Base-by-base conservation (phyloP, 1,284 basidiomycete species). In the Gymnopus androsaceus region DNA sequence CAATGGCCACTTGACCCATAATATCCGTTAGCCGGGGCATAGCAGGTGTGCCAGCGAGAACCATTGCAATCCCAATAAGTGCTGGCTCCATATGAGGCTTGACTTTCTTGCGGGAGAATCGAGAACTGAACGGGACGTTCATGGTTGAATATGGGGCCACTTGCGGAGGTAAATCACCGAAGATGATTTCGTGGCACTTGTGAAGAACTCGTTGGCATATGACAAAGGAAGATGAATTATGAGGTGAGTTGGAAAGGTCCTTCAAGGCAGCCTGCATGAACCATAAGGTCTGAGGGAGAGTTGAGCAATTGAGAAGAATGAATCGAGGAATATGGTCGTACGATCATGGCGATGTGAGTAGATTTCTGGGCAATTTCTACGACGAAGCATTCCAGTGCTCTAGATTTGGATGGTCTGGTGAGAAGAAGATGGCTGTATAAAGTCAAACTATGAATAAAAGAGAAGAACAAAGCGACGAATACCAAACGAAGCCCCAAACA, bases 401-500 rank as follows among this genome's bases (percentile, higher is more conserved):
- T 84, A 5, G 93, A 95, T 65, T 88, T 86, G 6, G 94, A 93
- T 2, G 94, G 93, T 57, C 89, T 84, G 3, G 94, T 95, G 55
- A 97, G 85, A 57, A 97, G 85, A 37, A 98, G 83, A 76, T 98
- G 94, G 71, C 95, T 96, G 66, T 23, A 44, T 36, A 42, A 38
- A 31, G 47, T 53, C 33, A 46, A 54, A 25, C n/a, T 33, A 45
- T 44, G 25, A 55, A 63, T 50, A 66, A 66, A 58, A 48, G 51
- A 37, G 31, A 59, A 23, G 37, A 34, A 28, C 57, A 31, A 38
- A 45, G 57, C 55, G 41, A 54, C 59, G 55, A 57, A 54, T 66
- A 95, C 94, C 94, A 97, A 71, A 98, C 84, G 71, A 97, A 95
- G 19, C 94, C 94, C 95, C 95, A 98, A 64, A 96, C 94, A 72